phyloP scores from a whole-genome alignment of 129 eudicot genomes.

The Calendula officinalis region DNA sequence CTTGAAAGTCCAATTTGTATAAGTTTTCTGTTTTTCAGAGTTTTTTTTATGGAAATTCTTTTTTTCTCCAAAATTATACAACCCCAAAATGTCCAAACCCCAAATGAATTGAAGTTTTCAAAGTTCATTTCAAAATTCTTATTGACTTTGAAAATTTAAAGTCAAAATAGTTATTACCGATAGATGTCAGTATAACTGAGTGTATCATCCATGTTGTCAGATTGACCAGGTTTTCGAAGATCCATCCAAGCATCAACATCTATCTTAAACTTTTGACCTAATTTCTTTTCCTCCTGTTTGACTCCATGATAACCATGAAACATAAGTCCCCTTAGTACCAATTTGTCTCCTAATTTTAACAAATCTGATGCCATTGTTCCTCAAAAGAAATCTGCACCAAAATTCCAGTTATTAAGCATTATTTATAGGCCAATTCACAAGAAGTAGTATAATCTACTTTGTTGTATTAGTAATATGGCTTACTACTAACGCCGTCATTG shows the following conservation, averaged over 20 bases:
- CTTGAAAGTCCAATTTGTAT: no score
- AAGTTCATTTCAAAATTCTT: neutral
- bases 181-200: slow-evolving; percentile 77
- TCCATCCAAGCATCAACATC: slow-evolving; percentile 96
- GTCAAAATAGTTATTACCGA: slow-evolving; percentile 33
- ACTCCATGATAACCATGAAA: slow-evolving; percentile 89
- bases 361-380: slow-evolving; percentile 31
- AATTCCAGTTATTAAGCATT: neutral
- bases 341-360: slow-evolving; percentile 48
- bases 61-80: no score
- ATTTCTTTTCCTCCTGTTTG: slow-evolving; percentile 63
- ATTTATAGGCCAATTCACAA: no score
- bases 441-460: neutral
- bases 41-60: no score
- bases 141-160: neutral
- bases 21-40: no score
- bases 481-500: neutral
- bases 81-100: no score
- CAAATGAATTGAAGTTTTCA: no score
- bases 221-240: slow-evolving; percentile 65
- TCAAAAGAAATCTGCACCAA: neutral
- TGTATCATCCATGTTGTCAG: slow-evolving; percentile 70
- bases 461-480: no score
- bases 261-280: slow-evolving; percentile 76
- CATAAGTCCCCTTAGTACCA: slow-evolving; percentile 67